These are phyloP conservation scores for Leptodermis oblonga DNA, from an alignment of 257 asterid species.

Conservation along the genomic window DNA sequence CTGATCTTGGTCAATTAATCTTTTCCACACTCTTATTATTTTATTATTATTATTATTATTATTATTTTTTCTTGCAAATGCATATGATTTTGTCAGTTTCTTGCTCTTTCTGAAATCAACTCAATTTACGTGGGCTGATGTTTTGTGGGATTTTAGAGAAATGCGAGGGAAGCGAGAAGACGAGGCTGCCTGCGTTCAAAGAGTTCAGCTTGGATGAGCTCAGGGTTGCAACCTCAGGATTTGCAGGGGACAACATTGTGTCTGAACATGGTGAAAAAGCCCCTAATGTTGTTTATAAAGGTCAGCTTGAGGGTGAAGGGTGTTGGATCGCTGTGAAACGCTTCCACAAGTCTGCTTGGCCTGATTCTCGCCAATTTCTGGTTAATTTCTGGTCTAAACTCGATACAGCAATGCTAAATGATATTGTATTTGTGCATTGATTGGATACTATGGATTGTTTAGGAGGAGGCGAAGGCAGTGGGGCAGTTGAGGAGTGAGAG, in stretches of 20 bases:
- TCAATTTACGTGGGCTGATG: not conserved
- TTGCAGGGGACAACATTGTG: slow-evolving; percentile 38
- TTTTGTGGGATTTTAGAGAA: slow-evolving; percentile 25
- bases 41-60: too few species aligned
- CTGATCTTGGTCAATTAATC: slow-evolving; percentile 37
- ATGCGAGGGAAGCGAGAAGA: slow-evolving; percentile 25
- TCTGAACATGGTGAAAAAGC: slow-evolving; percentile 51
- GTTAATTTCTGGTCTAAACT: slow-evolving; percentile 9
- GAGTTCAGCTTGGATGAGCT: slow-evolving; percentile 43
- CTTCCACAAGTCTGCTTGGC: slow-evolving; percentile 48
- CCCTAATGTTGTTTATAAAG: slow-evolving; percentile 46
- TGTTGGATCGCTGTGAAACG: slow-evolving; percentile 48
- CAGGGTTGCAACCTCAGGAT: slow-evolving; percentile 40
- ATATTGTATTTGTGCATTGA: not conserved
- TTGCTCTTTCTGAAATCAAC: not conserved
- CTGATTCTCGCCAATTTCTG: slow-evolving; percentile 43
- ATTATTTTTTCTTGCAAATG: not conserved
- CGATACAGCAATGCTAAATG: not conserved
- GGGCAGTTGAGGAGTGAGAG: slow-evolving; percentile 44
- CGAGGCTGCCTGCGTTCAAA: slow-evolving; percentile 31
- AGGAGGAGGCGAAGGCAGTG: slow-evolving; percentile 44
- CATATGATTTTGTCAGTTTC: not conserved
- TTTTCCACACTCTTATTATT: not conserved
- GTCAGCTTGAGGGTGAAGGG: slow-evolving; percentile 29
- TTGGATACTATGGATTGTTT: slow-evolving; percentile 11